A percentile compares a stretch with the other conserved stretches of the same genome.
Evolutionary conservation across 805 yeast species (phyloP).

Genomic region (Kodamaea neixiangensis): DNA sequence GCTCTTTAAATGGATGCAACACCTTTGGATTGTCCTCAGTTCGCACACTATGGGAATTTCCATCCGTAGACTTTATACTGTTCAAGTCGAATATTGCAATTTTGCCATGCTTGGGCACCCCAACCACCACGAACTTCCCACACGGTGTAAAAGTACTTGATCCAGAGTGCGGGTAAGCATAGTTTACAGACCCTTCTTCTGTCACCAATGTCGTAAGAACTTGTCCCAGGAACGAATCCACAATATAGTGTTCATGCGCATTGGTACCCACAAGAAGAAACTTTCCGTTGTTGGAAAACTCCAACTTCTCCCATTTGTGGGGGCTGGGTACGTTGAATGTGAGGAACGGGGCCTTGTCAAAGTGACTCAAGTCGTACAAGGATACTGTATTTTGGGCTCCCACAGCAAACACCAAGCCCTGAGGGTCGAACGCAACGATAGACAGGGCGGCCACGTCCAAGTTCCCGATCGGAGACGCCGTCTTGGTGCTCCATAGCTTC

Average conservation of each 20-base stretch:
- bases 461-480: constrained; percentile 63
- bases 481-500: constrained; percentile 82
- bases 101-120: constrained; percentile 25
- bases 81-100: constrained; percentile 33
- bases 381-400: constrained; percentile 37
- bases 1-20: constrained; percentile 25
- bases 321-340: not conserved
- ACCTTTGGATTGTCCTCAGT: constrained; percentile 21
- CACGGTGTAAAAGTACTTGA: constrained; percentile 41
- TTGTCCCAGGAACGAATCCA: constrained; percentile 71
- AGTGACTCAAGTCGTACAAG: constrained; percentile 61
- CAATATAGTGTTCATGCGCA: constrained; percentile 54
- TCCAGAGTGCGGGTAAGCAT: constrained; percentile 35
- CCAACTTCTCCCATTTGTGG: constrained; percentile 45
- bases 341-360: constrained; percentile 59
- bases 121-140: constrained; percentile 40
- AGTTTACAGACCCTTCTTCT: constrained; percentile 17
- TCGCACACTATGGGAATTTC: constrained; percentile 18
- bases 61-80: constrained; percentile 24
- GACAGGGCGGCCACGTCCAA: constrained; percentile 54
- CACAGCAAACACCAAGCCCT: constrained; percentile 78
- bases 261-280: constrained; percentile 58
- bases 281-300: constrained; percentile 79
- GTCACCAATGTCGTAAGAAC: constrained; percentile 31
- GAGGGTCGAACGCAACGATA: constrained; percentile 75